Evolutionary conservation across 495 filamentous ascomycete genomes (phyloP).

Genomic region (Hypoxylon fragiforme): DNA sequence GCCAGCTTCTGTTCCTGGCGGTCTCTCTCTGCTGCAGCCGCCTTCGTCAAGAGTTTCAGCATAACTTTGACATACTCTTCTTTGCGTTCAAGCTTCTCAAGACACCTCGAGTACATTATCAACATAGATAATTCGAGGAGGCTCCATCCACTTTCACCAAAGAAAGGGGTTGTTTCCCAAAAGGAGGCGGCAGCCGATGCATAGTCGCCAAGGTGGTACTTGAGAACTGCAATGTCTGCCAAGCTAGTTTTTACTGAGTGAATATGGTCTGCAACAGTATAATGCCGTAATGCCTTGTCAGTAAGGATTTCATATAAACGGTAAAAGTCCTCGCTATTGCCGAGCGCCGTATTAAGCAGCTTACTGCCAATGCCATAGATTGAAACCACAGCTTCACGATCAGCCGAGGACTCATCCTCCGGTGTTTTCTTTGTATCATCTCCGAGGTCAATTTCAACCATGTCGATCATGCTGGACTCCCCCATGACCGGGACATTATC

Average conservation of each 20-base stretch:
- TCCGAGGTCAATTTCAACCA: conserved; percentile 61
- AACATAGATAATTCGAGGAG: conserved; percentile 80
- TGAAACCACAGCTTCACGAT: conserved; percentile 15
- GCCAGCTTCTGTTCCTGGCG: conserved; percentile 46
- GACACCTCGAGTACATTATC: conserved; percentile 80
- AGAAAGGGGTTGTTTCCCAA: conserved; percentile 78
- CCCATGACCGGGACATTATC: conserved; percentile 61
- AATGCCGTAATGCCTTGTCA: conserved; percentile 72
- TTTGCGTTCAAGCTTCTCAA: conserved; percentile 72
- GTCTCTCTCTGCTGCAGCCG: conserved; percentile 59
- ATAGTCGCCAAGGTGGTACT: conserved; percentile 75
- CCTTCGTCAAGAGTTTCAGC: conserved; percentile 75
- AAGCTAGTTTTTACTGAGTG: conserved; percentile 76
- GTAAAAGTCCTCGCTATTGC: conserved; percentile 56
- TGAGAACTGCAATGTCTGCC: conserved; percentile 83
- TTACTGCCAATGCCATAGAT: conserved; percentile 55
- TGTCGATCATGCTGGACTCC: conserved; percentile 49
- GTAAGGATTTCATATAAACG: conserved; percentile 72
- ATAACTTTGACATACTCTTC: conserved; percentile 81
- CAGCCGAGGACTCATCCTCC: conserved; percentile 21
- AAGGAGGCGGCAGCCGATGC: conserved; percentile 76
- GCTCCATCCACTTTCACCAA: conserved; percentile 78
- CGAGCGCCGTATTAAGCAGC: conserved; percentile 53
- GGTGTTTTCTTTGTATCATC: conserved; percentile 23
- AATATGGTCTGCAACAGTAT: conserved; percentile 70